These are phyloP conservation scores for Lasiosphaeriaceae sp. DNA, from an alignment of 495 filamentous ascomycete species.

Conservation along the genomic window DNA sequence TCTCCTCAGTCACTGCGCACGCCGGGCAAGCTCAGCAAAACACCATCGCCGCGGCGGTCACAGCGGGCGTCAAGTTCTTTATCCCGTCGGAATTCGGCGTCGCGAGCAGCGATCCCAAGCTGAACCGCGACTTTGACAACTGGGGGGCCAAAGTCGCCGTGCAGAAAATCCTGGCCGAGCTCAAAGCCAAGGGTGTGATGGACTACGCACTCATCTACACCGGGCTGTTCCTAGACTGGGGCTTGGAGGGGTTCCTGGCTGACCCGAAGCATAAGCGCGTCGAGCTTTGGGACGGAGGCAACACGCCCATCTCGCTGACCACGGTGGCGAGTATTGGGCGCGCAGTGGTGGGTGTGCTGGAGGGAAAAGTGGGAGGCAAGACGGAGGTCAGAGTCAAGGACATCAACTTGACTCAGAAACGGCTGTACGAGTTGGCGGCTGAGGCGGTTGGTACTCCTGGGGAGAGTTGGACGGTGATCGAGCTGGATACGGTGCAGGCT, in stretches of 20 bases:
- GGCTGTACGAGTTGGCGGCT: slow-evolving; percentile 41
- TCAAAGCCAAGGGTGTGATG: slow-evolving; percentile 28
- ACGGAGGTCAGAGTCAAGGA: slow-evolving; percentile 45
- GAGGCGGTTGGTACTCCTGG: slow-evolving; percentile 30
- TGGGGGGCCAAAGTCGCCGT: slow-evolving; percentile 40
- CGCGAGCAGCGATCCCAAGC: slow-evolving; percentile 25
- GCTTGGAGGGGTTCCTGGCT: slow-evolving; percentile 28
- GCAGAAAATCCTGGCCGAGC: slow-evolving; percentile 33
- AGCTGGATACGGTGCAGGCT: not conserved
- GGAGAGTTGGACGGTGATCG: slow-evolving; percentile 21
- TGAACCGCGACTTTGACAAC: slow-evolving; percentile 29
- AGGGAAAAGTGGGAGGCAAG: slow-evolving; percentile 32
- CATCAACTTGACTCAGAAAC: slow-evolving; percentile 33
- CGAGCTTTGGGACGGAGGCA: slow-evolving; percentile 45
- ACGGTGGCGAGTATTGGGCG: slow-evolving; percentile 35
- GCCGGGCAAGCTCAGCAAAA: slow-evolving; percentile 37
- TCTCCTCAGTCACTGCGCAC: slow-evolving; percentile 40
- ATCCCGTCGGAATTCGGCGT: slow-evolving; percentile 57
- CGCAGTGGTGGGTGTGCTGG: slow-evolving; percentile 39
- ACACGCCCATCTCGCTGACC: slow-evolving; percentile 36
- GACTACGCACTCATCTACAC: slow-evolving; percentile 42
- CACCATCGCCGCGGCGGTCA: slow-evolving; percentile 57
- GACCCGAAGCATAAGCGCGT: slow-evolving; percentile 33
- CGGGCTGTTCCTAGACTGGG: slow-evolving; percentile 40
- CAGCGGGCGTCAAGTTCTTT: slow-evolving; percentile 37